Base-by-base conservation (phyloP, 2,329 filamentous ascomycete species). In the Aspergillus pseudotamarii region DNA sequence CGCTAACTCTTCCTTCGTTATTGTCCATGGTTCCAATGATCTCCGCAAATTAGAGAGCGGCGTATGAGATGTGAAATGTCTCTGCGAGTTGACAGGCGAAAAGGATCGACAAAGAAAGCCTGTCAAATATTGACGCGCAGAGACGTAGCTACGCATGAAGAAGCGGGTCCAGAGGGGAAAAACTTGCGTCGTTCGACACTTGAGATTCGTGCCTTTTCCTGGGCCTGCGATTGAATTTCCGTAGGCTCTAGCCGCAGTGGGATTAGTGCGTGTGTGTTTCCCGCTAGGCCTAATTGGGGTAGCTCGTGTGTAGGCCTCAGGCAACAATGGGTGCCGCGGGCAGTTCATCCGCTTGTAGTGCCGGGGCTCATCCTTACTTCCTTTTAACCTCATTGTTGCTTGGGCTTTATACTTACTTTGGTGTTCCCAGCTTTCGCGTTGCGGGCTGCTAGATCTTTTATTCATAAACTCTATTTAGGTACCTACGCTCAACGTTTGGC, bases 1-100 rank as follows among this genome's bases (percentile, higher is more conserved):
- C 67, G 34, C 75, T 73, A 70, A 64, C 64, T 73, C 70, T 62
- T 68, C 68, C 69, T 64, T 68, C 73, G 73, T 76, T 71, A 70
- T 73, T 72, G 69, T 75, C 74, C 77, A 76, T 75, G 67, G 69
- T 65, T 64, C 61, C 51, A 36, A 23, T 10, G 34, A 26, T 36
- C 38, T 43, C 55, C 38, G 12, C 14, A 30, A 38, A 11, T 43
- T 16, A 45, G 26, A 38, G 28, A 30, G 36, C 28, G 21, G 58
- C 10, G 50, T n/a, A 38, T 55, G 30, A 50, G 41, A 57, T 38
- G 32, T 23, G 30, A 41, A 45, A 36, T 53, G 48, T 12, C 48
- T 28, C 28, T 36, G 46, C 32, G 43, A 32, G n/a, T 28, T n/a
- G 41, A 30, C 41, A 50, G 26, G 21, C 21, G 50, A 55, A 55